Conservation (phyloP, 345 rosid genomes). For the Brassica rapa region DNA sequence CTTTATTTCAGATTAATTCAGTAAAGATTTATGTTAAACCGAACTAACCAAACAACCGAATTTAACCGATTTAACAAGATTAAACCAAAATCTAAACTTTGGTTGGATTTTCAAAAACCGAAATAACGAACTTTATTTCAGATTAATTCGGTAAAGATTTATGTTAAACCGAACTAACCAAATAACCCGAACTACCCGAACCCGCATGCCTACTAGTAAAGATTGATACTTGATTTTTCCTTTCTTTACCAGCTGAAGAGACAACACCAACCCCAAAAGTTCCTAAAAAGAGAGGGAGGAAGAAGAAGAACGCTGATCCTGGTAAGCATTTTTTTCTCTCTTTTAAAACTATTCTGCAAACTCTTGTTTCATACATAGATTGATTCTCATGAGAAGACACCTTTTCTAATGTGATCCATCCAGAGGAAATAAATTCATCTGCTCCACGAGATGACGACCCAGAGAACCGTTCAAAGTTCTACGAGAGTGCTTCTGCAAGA, state of each 20-base stretch:
- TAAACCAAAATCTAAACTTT: background rate
- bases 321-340: constrained; percentile 49
- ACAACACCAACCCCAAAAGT: constrained; percentile 40
- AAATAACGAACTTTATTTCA: background rate
- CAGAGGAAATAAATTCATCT: constrained; percentile 52
- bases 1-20: background rate
- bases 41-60: too few species aligned
- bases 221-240: constrained; percentile 11
- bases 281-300: constrained; percentile 64
- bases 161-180: too few species aligned
- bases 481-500: constrained; percentile 80
- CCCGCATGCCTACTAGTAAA: background rate
- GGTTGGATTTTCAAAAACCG: background rate
- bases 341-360: background rate
- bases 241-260: constrained; percentile 44
- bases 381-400: constrained; percentile 8
- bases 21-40: too few species aligned
- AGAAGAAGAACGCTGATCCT: constrained; percentile 65
- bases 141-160: too few species aligned
- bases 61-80: background rate
- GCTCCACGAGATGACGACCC: constrained; percentile 49
- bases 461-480: constrained; percentile 60
- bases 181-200: too few species aligned
- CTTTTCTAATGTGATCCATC: background rate
- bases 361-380: background rate